Evolutionary conservation across 2,329 filamentous ascomycete genomes (phyloP), one percentile per base, ranked within the genome.

Genomic region (Claviceps capensis): DNA sequence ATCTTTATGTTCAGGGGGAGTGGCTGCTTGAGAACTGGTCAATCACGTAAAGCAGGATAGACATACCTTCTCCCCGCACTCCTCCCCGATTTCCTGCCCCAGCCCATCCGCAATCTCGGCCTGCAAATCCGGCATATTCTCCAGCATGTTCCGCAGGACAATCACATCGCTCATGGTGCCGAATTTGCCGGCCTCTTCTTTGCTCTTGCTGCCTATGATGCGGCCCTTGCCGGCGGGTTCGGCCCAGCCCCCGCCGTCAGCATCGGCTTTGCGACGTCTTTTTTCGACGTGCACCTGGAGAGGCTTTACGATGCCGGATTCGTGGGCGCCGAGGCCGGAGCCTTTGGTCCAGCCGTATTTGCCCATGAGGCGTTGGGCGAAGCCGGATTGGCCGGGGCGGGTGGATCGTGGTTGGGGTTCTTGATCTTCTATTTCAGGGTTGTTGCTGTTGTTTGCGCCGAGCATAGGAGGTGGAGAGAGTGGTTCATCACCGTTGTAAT

Each of bases 331-430:
- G 4, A 98, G 79, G 19, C 93, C 93, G 56, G 84, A 78, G 23
- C 93, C 93, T 62, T 90, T 85, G 38, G 82, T 84, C 87, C 90
- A 97, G 52, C 93, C 93, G 69, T 95, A 93, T 65, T 96, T 97
- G 55, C 81, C 79, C 81, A 98, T 88, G 52, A 97, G 78, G 37
- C 89, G 85, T 58, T 89, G 81, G 0, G 88, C 93, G 66, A 95
- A 95, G 49, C 84, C 86, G 57, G 82, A 79, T 66, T 95, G 86
- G 16, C 88, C 88, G 0, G 89, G 88, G 2, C 83, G 81, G 52
- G 72, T 79, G 43, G 83, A 83, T 40, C 79, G 78, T 47, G 53
- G 55, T 16, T 71, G 77, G 38, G 57, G 47, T 16, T 72, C 65
- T 13, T 65, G 61, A 51, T 70, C 62, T 44, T 67, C 62, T 5